These are phyloP conservation scores for Pseudogymnoascus sp. DNA, from an alignment of 2,329 filamentous ascomycete genomes.

Conservation along the genomic window DNA sequence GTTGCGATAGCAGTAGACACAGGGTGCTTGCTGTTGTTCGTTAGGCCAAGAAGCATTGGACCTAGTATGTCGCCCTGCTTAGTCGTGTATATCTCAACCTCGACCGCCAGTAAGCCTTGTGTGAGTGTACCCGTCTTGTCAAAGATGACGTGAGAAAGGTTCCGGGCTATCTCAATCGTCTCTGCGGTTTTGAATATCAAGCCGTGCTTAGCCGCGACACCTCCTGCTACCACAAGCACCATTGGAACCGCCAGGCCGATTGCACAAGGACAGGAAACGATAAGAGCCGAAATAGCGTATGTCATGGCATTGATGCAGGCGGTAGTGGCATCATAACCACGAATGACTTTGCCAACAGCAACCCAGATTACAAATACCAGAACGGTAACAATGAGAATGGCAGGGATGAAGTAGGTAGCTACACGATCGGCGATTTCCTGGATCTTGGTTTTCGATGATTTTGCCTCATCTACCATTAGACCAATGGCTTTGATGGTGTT, in stretches of 20 bases:
- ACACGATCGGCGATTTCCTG: slow-evolving; percentile 63
- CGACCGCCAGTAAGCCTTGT: slow-evolving; percentile 43
- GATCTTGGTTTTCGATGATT: slow-evolving; percentile 57
- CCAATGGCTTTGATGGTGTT: slow-evolving; percentile 68
- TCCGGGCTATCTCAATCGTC: slow-evolving; percentile 54
- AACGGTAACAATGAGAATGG: slow-evolving; percentile 49
- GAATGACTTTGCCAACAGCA: slow-evolving; percentile 43
- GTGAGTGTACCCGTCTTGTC: slow-evolving; percentile 79
- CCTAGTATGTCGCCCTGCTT: no score
- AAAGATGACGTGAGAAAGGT: slow-evolving; percentile 60
- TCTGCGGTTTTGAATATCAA: slow-evolving; percentile 63
- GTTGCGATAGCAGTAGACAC: slow-evolving; percentile 14
- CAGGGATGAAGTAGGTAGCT: slow-evolving; percentile 62
- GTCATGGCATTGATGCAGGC: slow-evolving; percentile 56
- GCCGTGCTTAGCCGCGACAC: slow-evolving; percentile 55
- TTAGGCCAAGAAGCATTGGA: no score
- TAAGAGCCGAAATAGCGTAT: slow-evolving; percentile 64
- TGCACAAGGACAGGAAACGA: slow-evolving; percentile 72
- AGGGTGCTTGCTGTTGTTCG: slow-evolving; percentile 22
- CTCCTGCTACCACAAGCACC: slow-evolving; percentile 65
- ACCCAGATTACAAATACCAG: slow-evolving; percentile 60
- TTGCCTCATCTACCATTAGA: slow-evolving; percentile 62
- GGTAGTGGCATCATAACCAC: slow-evolving; percentile 35
- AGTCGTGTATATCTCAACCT: no score
- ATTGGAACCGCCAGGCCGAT: slow-evolving; percentile 66